A percentile compares a stretch with the other conserved stretches of the same genome.
Conservation (phyloP, 345 rosid species). For the Luvunga scandens region DNA sequence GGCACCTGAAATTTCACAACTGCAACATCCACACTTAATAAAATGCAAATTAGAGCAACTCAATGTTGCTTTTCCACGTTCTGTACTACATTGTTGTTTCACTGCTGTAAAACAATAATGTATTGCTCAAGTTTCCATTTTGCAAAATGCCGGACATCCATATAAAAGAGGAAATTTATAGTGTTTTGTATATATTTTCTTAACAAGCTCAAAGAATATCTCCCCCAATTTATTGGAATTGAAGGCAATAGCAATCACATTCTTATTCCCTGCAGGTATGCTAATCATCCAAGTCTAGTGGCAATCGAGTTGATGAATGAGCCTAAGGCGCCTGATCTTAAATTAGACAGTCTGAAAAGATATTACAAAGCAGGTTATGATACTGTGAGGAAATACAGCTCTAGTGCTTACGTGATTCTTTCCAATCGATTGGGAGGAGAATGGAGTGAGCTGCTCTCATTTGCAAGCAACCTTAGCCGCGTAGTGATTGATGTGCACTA, state of each 20-base stretch:
- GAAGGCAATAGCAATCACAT: neutral
- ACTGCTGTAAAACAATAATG: no score
- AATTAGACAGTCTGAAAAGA: constrained; percentile 20
- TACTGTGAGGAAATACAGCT: constrained; percentile 34
- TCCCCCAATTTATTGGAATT: neutral
- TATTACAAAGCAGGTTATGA: constrained; percentile 36
- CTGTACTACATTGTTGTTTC: neutral
- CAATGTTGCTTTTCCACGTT: neutral
- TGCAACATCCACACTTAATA: no score
- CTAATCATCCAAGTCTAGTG: constrained; percentile 11
- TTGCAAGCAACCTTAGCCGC: constrained; percentile 15
- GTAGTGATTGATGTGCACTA: constrained; percentile 44
- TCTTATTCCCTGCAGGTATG: constrained; percentile 10
- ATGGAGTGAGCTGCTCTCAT: constrained; percentile 25
- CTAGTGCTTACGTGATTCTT: constrained; percentile 29
- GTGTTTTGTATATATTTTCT: no score
- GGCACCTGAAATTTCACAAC: no score
- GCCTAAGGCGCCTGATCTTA: constrained; percentile 27
- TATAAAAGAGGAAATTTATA: no score
- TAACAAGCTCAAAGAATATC: no score
- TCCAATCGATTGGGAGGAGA: constrained; percentile 33
- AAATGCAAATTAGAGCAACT: neutral
- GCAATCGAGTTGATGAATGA: constrained; percentile 46
- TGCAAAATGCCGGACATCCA: no score
- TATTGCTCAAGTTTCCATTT: no score